Evolutionary conservation across 352 stramenopile species (phyloP), one percentile per base, ranked within the genome.

Genomic region (Globisporangium canariense): DNA sequence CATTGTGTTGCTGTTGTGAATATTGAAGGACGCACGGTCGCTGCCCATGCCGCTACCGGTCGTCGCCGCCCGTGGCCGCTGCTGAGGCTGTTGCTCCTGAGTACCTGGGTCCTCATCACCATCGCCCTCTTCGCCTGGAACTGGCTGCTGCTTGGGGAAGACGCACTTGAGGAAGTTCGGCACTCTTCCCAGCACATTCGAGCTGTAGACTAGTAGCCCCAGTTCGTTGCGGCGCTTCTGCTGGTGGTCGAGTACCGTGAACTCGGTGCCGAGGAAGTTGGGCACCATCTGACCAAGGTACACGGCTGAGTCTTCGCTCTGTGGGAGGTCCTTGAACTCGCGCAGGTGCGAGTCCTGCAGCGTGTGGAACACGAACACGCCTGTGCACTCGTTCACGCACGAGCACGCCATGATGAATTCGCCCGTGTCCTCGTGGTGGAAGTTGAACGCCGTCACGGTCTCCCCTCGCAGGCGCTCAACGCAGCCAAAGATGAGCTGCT

Each of bases 251-350:
- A 91, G 68, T 18, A 96, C 56, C n/a, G 76, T 90, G 62, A 95
- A 94, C 65, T 94, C 83, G 11, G 83, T 96, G 38, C 89, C 88
- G 1, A 96, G 60, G 60, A 96, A 94, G 58, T 89, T 96, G 25
- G 79, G 74, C 32, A 81, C 67, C 59, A 97, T 83, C 20, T 78
- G 82, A 3, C 89, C 89, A 1, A 97, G 65, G 57, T 92, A 96
- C 28, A 91, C 81, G 20, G 87, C 85, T 28, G 77, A 90, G 61
- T 94, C 85, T 54, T 91, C 81, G 57, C 74, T 85, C 43, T 83
- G 83, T 0, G 88, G 83, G n/a, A 94, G 65, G 34, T 93, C 86
- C 16, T 79, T 79, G 67, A 85, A 89, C 46, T 74, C 78, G 32
- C 86, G 74, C 8, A 93, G 57, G 62, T 93, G 84, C 1, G 79